These are phyloP conservation scores for Penicillium fuscoglaucum DNA, from an alignment of 2,329 filamentous ascomycete species.

Conservation along the genomic window DNA sequence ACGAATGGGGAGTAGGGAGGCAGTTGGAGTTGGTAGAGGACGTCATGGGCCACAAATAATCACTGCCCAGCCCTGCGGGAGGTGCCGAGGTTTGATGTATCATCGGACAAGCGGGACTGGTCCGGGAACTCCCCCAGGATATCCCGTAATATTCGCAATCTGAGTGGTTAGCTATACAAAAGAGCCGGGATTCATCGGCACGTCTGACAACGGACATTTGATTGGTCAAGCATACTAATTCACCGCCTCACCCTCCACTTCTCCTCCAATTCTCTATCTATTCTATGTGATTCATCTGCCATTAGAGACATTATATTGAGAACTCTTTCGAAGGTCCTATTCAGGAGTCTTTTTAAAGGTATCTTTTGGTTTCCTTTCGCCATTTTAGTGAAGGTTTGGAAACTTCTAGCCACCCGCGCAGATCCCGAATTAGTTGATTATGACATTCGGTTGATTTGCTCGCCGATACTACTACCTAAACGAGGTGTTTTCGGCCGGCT, in stretches of 20 bases:
- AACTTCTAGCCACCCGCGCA: not conserved
- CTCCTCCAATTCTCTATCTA: no score
- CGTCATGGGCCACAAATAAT: not conserved
- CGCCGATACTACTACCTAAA: not conserved
- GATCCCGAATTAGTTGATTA: not conserved
- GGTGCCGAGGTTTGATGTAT: not conserved
- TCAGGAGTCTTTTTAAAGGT: not conserved
- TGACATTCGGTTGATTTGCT: not conserved
- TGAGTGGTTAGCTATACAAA: not conserved
- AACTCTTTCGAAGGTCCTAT: not conserved
- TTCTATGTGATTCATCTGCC: not conserved
- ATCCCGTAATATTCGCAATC: not conserved
- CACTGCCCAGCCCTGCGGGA: not conserved
- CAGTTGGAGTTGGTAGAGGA: not conserved
- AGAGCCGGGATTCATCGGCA: not conserved
- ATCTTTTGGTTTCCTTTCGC: no score
- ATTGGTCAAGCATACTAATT: not conserved
- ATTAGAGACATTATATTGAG: not conserved
- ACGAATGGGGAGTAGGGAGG: not conserved
- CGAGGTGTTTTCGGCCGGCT: not conserved
- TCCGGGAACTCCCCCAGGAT: not conserved
- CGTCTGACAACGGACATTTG: not conserved
- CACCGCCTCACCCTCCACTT: not conserved
- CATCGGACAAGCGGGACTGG: not conserved
- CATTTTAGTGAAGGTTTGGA: not conserved